phyloP scores from a whole-genome alignment of 306 rosid species.

The Citrullus mucosospermus region DNA sequence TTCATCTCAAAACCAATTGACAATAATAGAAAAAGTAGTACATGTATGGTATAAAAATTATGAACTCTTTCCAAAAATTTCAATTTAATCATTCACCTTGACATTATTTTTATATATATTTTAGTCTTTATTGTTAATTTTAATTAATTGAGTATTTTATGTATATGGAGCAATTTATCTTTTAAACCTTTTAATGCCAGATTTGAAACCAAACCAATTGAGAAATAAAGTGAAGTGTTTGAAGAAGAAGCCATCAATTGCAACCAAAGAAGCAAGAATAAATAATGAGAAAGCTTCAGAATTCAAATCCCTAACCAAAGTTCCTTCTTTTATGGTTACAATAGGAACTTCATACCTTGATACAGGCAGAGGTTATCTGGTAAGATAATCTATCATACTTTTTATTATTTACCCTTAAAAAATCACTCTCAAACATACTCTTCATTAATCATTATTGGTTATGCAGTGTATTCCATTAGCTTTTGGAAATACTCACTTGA shows the following conservation, averaged over 20 bases:
- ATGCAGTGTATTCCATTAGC: background rate
- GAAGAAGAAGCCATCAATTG: background rate
- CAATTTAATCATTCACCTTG: too few relatives aligned
- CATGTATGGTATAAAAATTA: too few relatives aligned
- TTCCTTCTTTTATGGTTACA: conserved; percentile 5
- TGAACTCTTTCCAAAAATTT: too few relatives aligned
- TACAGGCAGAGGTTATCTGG: background rate
- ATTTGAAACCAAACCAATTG: background rate
- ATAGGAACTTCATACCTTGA: conserved; percentile 5
- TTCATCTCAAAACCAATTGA: too few relatives aligned
- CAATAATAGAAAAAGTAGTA: too few relatives aligned
- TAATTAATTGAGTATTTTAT: background rate
- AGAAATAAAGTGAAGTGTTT: background rate
- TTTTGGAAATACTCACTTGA: background rate
- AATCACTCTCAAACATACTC: too few relatives aligned
- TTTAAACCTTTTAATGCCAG: too few relatives aligned
- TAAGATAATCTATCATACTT: background rate
- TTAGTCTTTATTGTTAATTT: too few relatives aligned
- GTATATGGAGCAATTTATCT: too few relatives aligned
- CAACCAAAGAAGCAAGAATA: background rate
- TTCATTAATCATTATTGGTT: too few relatives aligned
- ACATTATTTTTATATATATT: too few relatives aligned
- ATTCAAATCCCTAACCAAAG: background rate
- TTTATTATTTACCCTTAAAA: too few relatives aligned
- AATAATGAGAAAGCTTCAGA: background rate